Percentiles rank a stretch among this genome's conserved stretches.
Conservation (phyloP, 192 early-diverging fungal species). For the Chytriomyces confervae region DNA sequence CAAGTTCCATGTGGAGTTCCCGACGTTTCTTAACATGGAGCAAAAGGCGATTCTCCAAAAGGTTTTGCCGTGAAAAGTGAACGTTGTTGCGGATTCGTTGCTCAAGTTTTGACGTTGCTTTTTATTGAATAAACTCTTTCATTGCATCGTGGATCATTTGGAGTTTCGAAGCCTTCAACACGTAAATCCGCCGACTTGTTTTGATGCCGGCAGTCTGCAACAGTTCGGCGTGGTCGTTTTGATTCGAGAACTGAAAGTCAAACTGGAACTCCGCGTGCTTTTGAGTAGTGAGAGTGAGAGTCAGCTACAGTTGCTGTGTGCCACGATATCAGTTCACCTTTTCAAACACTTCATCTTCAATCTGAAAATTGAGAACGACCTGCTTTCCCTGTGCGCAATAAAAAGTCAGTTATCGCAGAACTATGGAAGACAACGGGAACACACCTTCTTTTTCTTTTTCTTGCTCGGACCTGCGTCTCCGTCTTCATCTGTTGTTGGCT, state of each 20-base stretch:
- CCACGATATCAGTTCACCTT: conserved; percentile 38
- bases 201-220: conserved; percentile 29
- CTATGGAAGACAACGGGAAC: neutral
- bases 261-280: conserved; percentile 73
- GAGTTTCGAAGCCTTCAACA: conserved; percentile 11
- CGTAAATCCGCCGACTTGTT: conserved; percentile 25
- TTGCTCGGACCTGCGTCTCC: conserved; percentile 42
- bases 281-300: neutral
- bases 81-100: neutral
- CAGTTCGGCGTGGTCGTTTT: conserved; percentile 24
- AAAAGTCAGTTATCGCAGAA: neutral
- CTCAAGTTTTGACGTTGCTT: neutral
- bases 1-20: conserved; percentile 54
- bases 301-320: neutral
- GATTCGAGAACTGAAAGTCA: conserved; percentile 82
- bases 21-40: conserved; percentile 50
- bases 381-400: conserved; percentile 18
- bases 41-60: conserved; percentile 54
- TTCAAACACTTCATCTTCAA: conserved; percentile 91
- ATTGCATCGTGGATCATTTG: conserved; percentile 14
- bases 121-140: conserved; percentile 10
- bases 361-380: conserved; percentile 77
- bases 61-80: conserved; percentile 27
- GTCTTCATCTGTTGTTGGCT: conserved; percentile 67
- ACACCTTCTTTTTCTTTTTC: conserved; percentile 50